Evolutionary conservation across 1,284 basidiomycete genomes (phyloP).

Genomic region (Apiotrichum domesticum): DNA sequence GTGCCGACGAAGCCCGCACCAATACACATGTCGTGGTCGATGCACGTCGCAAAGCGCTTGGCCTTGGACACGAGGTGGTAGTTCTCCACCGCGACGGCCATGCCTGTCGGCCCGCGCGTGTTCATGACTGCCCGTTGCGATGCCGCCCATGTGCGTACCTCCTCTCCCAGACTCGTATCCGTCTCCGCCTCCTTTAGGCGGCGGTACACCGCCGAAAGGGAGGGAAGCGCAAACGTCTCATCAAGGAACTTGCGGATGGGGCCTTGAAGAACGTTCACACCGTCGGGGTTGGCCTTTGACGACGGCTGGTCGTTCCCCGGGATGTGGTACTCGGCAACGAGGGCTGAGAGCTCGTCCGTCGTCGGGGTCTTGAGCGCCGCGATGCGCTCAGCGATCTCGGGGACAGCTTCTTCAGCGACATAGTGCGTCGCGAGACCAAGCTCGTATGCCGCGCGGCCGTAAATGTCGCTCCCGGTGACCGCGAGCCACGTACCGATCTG

Average conservation of each 20-base stretch:
- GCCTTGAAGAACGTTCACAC: constrained; percentile 56
- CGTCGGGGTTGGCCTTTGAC: constrained; percentile 56
- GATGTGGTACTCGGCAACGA: constrained; percentile 24
- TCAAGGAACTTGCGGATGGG: constrained; percentile 68
- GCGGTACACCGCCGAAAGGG: constrained; percentile 61
- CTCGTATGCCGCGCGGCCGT: constrained; percentile 74
- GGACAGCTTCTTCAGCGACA: constrained; percentile 66
- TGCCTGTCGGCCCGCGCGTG: constrained; percentile 72
- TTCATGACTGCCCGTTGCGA: constrained; percentile 58
- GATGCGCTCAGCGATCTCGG: constrained; percentile 53
- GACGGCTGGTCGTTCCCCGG: constrained; percentile 50
- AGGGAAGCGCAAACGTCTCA: constrained; percentile 55
- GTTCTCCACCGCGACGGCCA: constrained; percentile 70
- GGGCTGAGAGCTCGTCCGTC: constrained; percentile 16
- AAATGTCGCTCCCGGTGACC: constrained; percentile 68
- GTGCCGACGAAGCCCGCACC: neutral
- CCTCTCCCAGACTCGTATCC: constrained; percentile 44
- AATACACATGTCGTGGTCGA: constrained; percentile 3
- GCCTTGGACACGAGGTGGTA: constrained; percentile 49
- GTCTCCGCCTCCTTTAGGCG: constrained; percentile 50
- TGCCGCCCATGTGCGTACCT: constrained; percentile 63
- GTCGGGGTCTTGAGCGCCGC: constrained; percentile 31
- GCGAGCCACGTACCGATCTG: constrained; percentile 86
- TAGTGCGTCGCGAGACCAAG: constrained; percentile 87
- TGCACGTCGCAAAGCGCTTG: constrained; percentile 1